These are phyloP conservation scores for Oenanthe javanica DNA, from an alignment of 140 eudicot species.

Conservation along the genomic window DNA sequence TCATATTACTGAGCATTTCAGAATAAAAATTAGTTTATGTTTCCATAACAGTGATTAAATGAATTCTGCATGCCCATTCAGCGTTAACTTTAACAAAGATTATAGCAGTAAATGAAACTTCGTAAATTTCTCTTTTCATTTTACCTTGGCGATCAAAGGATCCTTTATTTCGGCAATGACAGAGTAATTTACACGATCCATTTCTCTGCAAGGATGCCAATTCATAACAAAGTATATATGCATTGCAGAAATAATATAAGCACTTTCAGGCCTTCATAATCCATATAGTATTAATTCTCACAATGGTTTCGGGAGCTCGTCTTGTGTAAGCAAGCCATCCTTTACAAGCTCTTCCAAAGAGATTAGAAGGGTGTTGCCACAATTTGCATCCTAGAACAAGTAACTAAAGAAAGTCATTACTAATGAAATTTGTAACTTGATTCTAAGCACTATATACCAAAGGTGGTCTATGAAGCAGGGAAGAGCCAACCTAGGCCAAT, in stretches of 20 bases:
- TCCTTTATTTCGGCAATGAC: constrained; percentile 65
- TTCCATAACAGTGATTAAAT: too few species aligned
- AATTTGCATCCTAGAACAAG: constrained; percentile 85
- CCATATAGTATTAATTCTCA: constrained; percentile 29
- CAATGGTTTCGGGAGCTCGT: constrained; percentile 90
- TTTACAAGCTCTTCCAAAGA: constrained; percentile 91
- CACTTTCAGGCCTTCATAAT: constrained; percentile 3
- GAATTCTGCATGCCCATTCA: background rate
- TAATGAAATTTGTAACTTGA: background rate
- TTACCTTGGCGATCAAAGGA: constrained; percentile 83
- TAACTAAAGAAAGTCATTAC: background rate
- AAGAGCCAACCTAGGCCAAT: background rate
- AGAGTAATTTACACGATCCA: constrained; percentile 63
- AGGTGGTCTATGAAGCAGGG: background rate
- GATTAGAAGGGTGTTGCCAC: constrained; percentile 91
- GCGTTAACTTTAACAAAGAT: background rate
- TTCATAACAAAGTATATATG: constrained; percentile 17
- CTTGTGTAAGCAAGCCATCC: constrained; percentile 77
- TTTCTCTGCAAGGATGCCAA: constrained; percentile 46
- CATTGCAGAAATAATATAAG: constrained; percentile 2
- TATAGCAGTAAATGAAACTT: background rate
- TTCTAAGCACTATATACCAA: background rate
- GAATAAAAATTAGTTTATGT: background rate
- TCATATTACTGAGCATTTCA: background rate
- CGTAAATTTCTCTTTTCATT: background rate